Evolutionary conservation across 2,329 filamentous ascomycete genomes (phyloP), one percentile per base, ranked within the genome.

Genomic region (Graphilbum ipis-grandicollis): DNA sequence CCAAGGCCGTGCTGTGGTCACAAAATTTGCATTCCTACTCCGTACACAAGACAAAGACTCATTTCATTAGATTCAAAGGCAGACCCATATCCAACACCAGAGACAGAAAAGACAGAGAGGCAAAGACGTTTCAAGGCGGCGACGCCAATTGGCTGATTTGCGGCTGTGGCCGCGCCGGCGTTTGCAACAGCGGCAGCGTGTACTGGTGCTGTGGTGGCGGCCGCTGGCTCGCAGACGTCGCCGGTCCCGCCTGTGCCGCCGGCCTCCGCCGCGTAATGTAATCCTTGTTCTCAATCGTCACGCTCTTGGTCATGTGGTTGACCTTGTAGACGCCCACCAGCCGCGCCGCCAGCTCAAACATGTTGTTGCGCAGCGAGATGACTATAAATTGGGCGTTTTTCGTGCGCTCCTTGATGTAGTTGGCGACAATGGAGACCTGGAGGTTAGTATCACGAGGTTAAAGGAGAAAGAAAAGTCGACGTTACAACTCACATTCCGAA

Each of bases 341-440:
- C 39, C 92, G 73, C 40, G 84, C 75, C n/a, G 92, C 88, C 44
- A 98, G 74, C 65, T 98, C 90, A 58, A 98, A 98, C 90, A 98
- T 98, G 65, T 98, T 98, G 60, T 98, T 98, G 50, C 90, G 71
- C 50, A 98, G 66, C 14, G 85, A 94, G 52, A 98, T 98, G 52
- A 98, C 90, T 48, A 98, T 90, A 56, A 98, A 98, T 54, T 98
- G 90, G 2, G 90, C 92, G 59, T 98, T 98, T 68, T 94, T 96
- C 42, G 90, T 98, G 38, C 90, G 71, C 63, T 98, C 90, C 62
- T 94, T 96, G 68, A 98, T 98, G 56, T 98, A 98, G 50, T 85
- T 90, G 40, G 90, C 90, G 33, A 98, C 90, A 52, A 98, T 98
- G 2, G 85, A 93, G 30, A 96, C 82, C 83, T 88, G 48, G n/a